Conservation (phyloP, 164 flowering plant species). For the Vitis vinifera region ASM3070453v1 NC_081821.1:9495501-9496000, state of each 20-base stretch:
- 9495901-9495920: slow-evolving; percentile 15
- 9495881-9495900: slow-evolving; percentile 13
- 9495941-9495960: slow-evolving; percentile 17
- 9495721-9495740: slow-evolving; percentile 17
- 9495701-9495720: background rate
- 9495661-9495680: slow-evolving; percentile 55
- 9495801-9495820: slow-evolving; percentile 51
- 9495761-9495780: slow-evolving; percentile 33
- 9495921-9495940: slow-evolving; percentile 43
- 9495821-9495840: slow-evolving; percentile 63
- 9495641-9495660: slow-evolving; percentile 44
- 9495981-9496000: slow-evolving; percentile 37
- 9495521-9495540: slow-evolving; percentile 23
- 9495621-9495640: slow-evolving; percentile 49
- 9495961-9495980: slow-evolving; percentile 21
- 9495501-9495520: too few species aligned
- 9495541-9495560: slow-evolving; percentile 63
- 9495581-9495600: slow-evolving; percentile 55
- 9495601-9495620: slow-evolving; percentile 71
- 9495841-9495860: slow-evolving; percentile 21
- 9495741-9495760: slow-evolving; percentile 38
- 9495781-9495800: slow-evolving; percentile 35
- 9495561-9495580: slow-evolving; percentile 46
- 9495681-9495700: slow-evolving; percentile 37
- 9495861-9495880: slow-evolving; percentile 39